A percentile compares a stretch with the other conserved stretches of the same genome.
phyloP scores from a whole-genome alignment of 2,329 filamentous ascomycete genomes.

The Pseudogymnoascus sp. region DNA sequence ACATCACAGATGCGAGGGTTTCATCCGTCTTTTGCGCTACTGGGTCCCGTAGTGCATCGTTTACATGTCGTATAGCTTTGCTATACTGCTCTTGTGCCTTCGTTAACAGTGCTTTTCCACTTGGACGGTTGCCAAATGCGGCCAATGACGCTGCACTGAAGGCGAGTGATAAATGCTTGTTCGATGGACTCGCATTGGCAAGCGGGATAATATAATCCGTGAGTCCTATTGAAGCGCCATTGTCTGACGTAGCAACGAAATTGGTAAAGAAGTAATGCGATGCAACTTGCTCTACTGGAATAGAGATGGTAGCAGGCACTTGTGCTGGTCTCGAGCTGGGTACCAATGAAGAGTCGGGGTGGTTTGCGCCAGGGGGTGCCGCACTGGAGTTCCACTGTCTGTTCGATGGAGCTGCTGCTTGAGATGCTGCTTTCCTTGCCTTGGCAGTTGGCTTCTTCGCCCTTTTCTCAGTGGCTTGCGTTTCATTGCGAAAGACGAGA shows the following conservation, averaged over 20 bases:
- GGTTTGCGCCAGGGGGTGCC: neutral
- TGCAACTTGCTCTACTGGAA: slow-evolving; percentile 48
- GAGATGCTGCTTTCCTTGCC: neutral
- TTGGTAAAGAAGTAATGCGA: slow-evolving; percentile 55
- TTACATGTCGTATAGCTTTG: slow-evolving; percentile 46
- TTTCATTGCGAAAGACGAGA: slow-evolving; percentile 66
- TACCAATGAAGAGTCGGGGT: slow-evolving; percentile 11
- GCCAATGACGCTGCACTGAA: slow-evolving; percentile 55
- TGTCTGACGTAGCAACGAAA: slow-evolving; percentile 48
- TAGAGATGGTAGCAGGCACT: slow-evolving; percentile 33
- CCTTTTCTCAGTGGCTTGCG: slow-evolving; percentile 57
- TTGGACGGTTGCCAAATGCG: slow-evolving; percentile 46
- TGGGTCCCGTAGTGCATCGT: slow-evolving; percentile 46
- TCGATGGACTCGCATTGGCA: slow-evolving; percentile 37
- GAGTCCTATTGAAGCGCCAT: slow-evolving; percentile 46
- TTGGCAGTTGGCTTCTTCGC: slow-evolving; percentile 30
- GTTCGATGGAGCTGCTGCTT: slow-evolving; percentile 3
- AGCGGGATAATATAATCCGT: slow-evolving; percentile 54
- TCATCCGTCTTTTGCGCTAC: slow-evolving; percentile 45
- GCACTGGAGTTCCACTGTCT: neutral
- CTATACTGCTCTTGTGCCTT: slow-evolving; percentile 47
- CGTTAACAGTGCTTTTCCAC: slow-evolving; percentile 29
- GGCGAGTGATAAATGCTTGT: slow-evolving; percentile 46
- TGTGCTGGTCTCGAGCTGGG: slow-evolving; percentile 12
- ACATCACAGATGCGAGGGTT: slow-evolving; percentile 51